These are phyloP conservation scores for Aspergillus sp. DNA, from an alignment of 2,329 filamentous ascomycete species.

Conservation along the genomic window DNA sequence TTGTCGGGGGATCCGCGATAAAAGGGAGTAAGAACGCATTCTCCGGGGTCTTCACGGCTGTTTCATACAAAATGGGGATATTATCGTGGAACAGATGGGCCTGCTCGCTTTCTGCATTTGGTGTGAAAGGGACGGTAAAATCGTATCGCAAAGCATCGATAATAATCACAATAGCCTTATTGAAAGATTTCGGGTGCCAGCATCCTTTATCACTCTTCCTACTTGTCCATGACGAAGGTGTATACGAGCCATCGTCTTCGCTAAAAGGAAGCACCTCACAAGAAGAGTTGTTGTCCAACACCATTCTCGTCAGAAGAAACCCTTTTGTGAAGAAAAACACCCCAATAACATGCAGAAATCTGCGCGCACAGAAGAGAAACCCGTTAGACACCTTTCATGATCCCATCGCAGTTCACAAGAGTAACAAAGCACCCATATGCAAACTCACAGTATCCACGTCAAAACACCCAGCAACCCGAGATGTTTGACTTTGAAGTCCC, in stretches of 20 bases:
- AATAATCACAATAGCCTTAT: conserved; percentile 81
- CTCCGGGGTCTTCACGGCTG: conserved; percentile 61
- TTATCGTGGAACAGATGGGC: conserved; percentile 73
- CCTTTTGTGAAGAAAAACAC: conserved; percentile 91
- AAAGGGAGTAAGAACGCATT: conserved; percentile 90
- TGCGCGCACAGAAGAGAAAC: conserved; percentile 18
- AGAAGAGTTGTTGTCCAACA: conserved; percentile 66
- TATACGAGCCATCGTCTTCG: conserved; percentile 24
- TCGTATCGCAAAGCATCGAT: conserved; percentile 95
- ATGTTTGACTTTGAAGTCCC: conserved; percentile 33
- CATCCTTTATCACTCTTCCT: conserved; percentile 56
- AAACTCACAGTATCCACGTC: conserved; percentile 35
- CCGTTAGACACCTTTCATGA: neutral
- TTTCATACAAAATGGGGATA: conserved; percentile 78
- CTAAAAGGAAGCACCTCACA: conserved; percentile 60
- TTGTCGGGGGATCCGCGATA: conserved; percentile 92
- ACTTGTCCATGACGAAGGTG: conserved; percentile 1
- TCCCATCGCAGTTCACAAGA: neutral
- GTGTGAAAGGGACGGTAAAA: conserved; percentile 73
- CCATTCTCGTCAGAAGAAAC: conserved; percentile 80
- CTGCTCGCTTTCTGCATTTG: conserved; percentile 36
- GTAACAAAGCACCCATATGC: too few relatives aligned
- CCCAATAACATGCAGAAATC: conserved; percentile 65
- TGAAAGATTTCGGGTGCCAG: conserved; percentile 92
- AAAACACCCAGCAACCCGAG: conserved; percentile 31